Conservation (phyloP, 345 rosid genomes). For the Reutealis trisperma region DNA sequence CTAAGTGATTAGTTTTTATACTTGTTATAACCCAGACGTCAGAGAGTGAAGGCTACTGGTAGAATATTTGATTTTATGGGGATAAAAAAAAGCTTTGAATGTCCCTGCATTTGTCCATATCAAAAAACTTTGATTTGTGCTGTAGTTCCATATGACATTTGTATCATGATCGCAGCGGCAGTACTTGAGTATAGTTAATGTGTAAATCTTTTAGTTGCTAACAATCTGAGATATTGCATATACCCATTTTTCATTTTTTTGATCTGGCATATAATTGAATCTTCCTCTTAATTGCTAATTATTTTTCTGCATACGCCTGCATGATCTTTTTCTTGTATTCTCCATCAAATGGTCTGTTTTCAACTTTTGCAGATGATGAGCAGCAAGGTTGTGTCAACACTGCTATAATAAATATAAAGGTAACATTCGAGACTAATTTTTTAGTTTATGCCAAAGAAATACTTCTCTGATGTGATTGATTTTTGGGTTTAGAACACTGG, state of each 20-base stretch:
- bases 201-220: background rate
- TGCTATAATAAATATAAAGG: slow-evolving; percentile 54
- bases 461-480: background rate
- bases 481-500: slow-evolving; percentile 49
- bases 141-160: too few relatives aligned
- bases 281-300: background rate
- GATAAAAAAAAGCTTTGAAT: too few relatives aligned
- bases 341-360: background rate
- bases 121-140: too few relatives aligned
- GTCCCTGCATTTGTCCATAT: too few relatives aligned
- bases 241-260: background rate
- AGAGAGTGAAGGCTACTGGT: background rate
- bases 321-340: too few relatives aligned
- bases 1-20: background rate
- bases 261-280: background rate
- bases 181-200: background rate
- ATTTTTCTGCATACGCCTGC: too few relatives aligned
- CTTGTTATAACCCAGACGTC: background rate
- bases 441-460: background rate
- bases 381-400: slow-evolving; percentile 59
- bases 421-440: slow-evolving; percentile 21
- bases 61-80: background rate
- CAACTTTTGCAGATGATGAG: slow-evolving; percentile 53
- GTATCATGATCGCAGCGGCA: too few relatives aligned
- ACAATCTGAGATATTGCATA: background rate